Base-by-base conservation (phyloP, 306 rosid species). In the Prinsepia uniflora region DNA sequence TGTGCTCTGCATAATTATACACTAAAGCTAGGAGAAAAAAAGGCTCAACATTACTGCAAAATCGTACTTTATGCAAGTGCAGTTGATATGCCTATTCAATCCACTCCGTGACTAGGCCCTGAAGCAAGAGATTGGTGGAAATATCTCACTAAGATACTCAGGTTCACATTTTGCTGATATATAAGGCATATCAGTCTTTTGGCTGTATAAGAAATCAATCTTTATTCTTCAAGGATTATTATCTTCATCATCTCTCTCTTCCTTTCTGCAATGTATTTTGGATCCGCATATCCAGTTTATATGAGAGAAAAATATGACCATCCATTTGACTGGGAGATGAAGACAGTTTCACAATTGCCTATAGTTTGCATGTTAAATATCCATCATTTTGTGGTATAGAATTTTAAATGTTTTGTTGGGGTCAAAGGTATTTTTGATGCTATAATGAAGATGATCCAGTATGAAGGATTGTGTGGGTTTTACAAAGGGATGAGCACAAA, bases 401-500 rank as follows among this genome's bases (percentile, higher is more conserved):
- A 10, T 56, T 10, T 10, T 41, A 65, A n/a, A 20, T 40, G 45
- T 39, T 22, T 46, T 68, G 57, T 40, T 54, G 70, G 24, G 19
- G 34, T 54, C 63, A 52, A 82, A 90, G 95, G 92, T 67, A 90
- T 90, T 61, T 60, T 84, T 66, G 96, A 90, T 79, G 96, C 95
- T 6, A 82, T 88, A 57, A 65, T 80, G 48, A 90, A 90, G 85
- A 88, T 90, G 88, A 86, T 88, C 74, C 83, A 79, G 40, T 80
- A 86, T n/a, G 96, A 90, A 81, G 96, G 96, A 24, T 68, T 90
- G 43, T 76, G 79, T 11, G 85, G 88, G 40, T 88, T 90, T 82
- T 90, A 88, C 74, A 84, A 85, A 79, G 96, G 96, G 45, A 90
- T 90, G 96, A 86, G 95, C 78, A 90, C 92, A 56, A 90, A 90